Evolutionary conservation across 352 stramenopile genomes (phyloP), one percentile per base, ranked within the genome.

Genomic region (Thraustotheca clavata): DNA sequence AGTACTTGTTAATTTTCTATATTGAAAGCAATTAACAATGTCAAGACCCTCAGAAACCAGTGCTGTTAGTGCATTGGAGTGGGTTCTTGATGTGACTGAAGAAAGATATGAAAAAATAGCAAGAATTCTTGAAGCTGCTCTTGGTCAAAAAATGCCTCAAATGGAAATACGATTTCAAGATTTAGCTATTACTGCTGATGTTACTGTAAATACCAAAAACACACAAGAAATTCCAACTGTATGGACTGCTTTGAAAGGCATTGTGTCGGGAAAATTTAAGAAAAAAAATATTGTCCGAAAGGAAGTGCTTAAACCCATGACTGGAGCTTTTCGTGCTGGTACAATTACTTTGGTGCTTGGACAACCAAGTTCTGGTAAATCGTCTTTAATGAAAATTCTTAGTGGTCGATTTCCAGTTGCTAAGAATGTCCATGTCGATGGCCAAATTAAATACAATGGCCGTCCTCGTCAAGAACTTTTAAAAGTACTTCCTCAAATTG

Each of bases 281-380:
- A 76, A 70, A 59, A 71, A 72, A 52, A 52, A 71, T 36, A 69
- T 71, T 54, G 52, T 74, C 38, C 68, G 67, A 38, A 75, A 76
- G 27, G 67, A 79, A 49, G 74, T 80, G 22, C 54, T 81, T 39
- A 78, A 76, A 41, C 76, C 76, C 34, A 60, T 79, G 26, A 79
- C 69, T 27, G 71, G 69, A 18, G 61, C 54, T 1, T 76, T 75
- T 38, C 22, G 36, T 26, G 43, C 62, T 11, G 74, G 78, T 11
- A 79, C 76, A 0, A 59, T 86, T 26, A 86, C 78, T 35, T 70
- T 87, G 12, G 71, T 87, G 22, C 67, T 85, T 8, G 78, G 76
- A 4, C 74, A 86, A 67, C 73, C 69, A 1, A 68, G 70, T 18
- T 83, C 77, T 4, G 77, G 75, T 63, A 84, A 86, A 63, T 76